Evolutionary conservation across 2,329 filamentous ascomycete genomes (phyloP), one percentile per base, ranked within the genome.

Genomic region (Fusarium nanum): DNA sequence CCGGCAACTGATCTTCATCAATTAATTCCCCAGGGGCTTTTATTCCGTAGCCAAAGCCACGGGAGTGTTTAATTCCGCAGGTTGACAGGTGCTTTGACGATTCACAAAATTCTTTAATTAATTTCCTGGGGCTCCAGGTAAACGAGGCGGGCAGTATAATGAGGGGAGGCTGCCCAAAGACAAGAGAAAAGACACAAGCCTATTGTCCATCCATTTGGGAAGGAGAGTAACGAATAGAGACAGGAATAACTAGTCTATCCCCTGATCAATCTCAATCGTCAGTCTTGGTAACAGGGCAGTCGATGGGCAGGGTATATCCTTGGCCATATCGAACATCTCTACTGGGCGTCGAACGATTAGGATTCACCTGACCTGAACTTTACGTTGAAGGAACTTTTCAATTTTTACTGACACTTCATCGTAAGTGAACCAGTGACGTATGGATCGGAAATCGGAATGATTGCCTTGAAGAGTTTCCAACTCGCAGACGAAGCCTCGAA

Each of bases 1-100:
- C 48, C n/a, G 20, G 48, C 7, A 53, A 23, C 34, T 46, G 52
- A 64, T 59, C 53, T 45, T 59, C 60, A 34, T 46, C 16, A 34
- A 41, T 25, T 25, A 12, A 50, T 47, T 65, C 58, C 37, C 25
- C 18, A 10, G 11, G 27, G 18, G 16, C n/a, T 22, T 58, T 37
- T 34, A 46, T 52, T 41, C 20, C 27, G 49, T 46, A 37, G 16
- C 20, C 27, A 20, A 5, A 7, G 1, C 8, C 10, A 11, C 20
- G 32, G 32, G 28, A 22, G 9, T 18, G 7, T 25, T 9, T 22
- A 11, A 32, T 56, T 46, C 56, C 32, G 54, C 25, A 1, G 5
- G 10, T 22, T 41, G n/a, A 8, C 10, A 41, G 49, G 13, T n/a
- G n/a, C 32, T 11, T 54, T 53, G 27, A 44, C 47, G 27, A 16